Conservation (phyloP, 2,329 filamentous ascomycete species). For the Penicillium sp. region DNA sequence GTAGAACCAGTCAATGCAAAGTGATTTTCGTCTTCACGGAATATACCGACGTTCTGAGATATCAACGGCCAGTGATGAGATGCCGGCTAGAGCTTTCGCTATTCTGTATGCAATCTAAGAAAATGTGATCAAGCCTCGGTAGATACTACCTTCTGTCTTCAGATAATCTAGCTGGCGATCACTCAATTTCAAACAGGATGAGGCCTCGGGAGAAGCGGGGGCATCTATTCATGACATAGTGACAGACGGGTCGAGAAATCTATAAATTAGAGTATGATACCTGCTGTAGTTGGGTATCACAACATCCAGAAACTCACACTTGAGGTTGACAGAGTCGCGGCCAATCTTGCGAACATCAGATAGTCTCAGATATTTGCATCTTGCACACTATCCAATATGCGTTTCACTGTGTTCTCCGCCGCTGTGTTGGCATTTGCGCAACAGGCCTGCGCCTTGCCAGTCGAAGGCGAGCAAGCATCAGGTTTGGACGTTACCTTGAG, state of each 20-base stretch:
- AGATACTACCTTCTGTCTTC: constrained; percentile 22
- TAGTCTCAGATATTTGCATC: background rate
- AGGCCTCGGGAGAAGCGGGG: background rate
- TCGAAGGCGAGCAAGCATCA: constrained; percentile 15
- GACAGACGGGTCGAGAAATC: background rate
- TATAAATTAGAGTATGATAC: constrained; percentile 12
- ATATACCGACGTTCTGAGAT: background rate
- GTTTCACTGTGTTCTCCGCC: constrained; percentile 22
- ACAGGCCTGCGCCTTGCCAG: constrained; percentile 23
- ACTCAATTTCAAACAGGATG: background rate
- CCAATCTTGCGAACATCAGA: background rate
- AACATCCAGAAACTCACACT: background rate
- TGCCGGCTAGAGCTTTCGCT: background rate
- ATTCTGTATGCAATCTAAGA: background rate
- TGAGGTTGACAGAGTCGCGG: background rate
- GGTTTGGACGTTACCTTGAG: constrained; percentile 37
- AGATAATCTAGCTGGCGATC: constrained; percentile 9
- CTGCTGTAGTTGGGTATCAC: background rate
- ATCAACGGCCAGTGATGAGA: constrained; percentile 16
- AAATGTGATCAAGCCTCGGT: background rate
- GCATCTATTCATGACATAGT: background rate
- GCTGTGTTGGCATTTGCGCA: constrained; percentile 26
- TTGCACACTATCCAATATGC: constrained; percentile 21
- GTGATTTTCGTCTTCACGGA: constrained; percentile 2
- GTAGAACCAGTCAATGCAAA: background rate